phyloP scores from a whole-genome alignment of 78 protist species.

The Cavenderia fasciculata region DNA sequence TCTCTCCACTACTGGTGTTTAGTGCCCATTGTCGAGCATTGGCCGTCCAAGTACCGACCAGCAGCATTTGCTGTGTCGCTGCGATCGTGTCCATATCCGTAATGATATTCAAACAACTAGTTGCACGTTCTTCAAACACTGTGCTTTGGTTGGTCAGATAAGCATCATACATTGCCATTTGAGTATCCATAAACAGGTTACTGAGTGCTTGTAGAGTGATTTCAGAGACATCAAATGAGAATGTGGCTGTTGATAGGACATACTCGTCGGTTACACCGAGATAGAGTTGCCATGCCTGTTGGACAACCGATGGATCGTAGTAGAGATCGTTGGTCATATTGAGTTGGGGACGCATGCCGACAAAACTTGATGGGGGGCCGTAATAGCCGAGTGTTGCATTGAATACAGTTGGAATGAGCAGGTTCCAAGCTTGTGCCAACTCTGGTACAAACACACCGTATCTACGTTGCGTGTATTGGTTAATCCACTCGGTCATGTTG shows the following conservation, averaged over 20 bases:
- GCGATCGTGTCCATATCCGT: conserved; percentile 17
- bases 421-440: conserved; percentile 9
- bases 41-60: conserved; percentile 39
- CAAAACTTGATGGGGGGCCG: not conserved
- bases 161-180: not conserved
- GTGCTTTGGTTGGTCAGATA: not conserved
- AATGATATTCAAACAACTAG: not conserved
- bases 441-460: conserved; percentile 65
- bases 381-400: not conserved
- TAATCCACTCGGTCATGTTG: conserved; percentile 53
- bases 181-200: not conserved
- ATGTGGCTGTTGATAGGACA: not conserved
- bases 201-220: conserved; percentile 23
- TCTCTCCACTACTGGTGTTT: not conserved
- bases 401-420: conserved; percentile 8
- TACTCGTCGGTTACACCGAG: not conserved
- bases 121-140: not conserved
- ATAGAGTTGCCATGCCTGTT: not conserved
- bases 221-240: conserved; percentile 18
- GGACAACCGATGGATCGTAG: not conserved
- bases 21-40: conserved; percentile 28
- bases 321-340: not conserved
- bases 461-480: conserved; percentile 44
- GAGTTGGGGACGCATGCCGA: conserved; percentile 19
- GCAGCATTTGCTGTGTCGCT: not conserved